Evolutionary conservation across 176 grass and related monocot species (phyloP).

Genomic region (Oryza australiensis): DNA sequence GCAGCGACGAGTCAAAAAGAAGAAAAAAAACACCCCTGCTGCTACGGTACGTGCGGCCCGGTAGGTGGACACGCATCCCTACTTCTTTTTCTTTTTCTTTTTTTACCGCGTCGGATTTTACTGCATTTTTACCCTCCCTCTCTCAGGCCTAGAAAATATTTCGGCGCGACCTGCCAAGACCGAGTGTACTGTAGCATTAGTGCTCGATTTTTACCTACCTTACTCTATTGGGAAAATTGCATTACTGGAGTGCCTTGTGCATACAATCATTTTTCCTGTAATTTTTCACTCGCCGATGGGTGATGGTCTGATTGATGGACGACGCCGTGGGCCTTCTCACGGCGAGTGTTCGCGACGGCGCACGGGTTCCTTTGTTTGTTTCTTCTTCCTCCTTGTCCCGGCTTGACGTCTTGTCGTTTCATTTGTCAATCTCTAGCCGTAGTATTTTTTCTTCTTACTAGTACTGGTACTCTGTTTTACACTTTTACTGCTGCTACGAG

Average conservation of each 20-base stretch:
- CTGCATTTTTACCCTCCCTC: slow-evolving; percentile 19
- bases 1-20: background rate
- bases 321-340: slow-evolving; percentile 8
- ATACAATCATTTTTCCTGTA: background rate
- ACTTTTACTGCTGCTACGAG: background rate
- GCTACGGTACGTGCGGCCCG: background rate
- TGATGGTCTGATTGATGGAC: background rate
- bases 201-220: slow-evolving; percentile 14
- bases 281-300: background rate
- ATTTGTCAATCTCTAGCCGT: background rate
- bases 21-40: too few relatives aligned
- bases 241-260: background rate
- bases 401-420: background rate
- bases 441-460: background rate
- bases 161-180: slow-evolving; percentile 24
- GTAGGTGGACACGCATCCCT: background rate
- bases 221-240: background rate
- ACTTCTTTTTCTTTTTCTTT: too few relatives aligned
- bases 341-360: slow-evolving; percentile 25
- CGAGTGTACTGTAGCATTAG: background rate
- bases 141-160: background rate
- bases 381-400: background rate
- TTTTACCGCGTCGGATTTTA: background rate
- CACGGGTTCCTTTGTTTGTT: background rate
- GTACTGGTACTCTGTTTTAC: too few relatives aligned